Base-by-base conservation (phyloP, 495 filamentous ascomycete species). In the Aspergillus affinis region DNA sequence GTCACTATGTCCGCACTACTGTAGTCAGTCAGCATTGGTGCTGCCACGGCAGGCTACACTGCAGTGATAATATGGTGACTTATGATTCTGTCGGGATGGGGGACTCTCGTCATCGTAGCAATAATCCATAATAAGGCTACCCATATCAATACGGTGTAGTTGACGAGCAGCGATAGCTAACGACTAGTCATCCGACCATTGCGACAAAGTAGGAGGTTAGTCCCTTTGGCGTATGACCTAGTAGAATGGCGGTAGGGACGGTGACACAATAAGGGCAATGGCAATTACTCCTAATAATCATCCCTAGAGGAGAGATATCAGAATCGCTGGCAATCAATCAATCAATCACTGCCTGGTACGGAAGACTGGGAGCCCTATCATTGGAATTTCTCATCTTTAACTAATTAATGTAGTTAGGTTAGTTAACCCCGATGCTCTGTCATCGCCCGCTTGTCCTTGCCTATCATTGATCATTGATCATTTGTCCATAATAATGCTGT, bases 21-120 rank as follows among this genome's bases (percentile, higher is more conserved):
- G 54, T 48, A 54, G 54, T 54, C 48, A 54, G 54, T 57, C 55
- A 54, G 50, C 60, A 48, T 51, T 57, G 48, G 41, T 54, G 52
- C 36, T 54, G 21, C 36, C 52, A 46, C 18, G 15, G 32, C 32
- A 45, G 52, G 41, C 52, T 54, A 27, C 52, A 54, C 18, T 3
- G 30, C 6, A 45, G 23, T 26, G 19, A 48, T 48, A 57, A 20
- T 19, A 29, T 19, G 45, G 3, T 4, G 0, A 20, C 13, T 19
- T 19, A 44, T 36, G 9, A 32, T 17, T n/a, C n/a, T n/a, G n/a
- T n/a, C n/a, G n/a, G n/a, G n/a, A n/a, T n/a, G n/a, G n/a, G n/a
- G n/a, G n/a, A n/a, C n/a, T n/a, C n/a, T n/a, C 19, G n/a, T 44
- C n/a, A 32, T 32, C 30, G 30, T 32, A 32, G 30, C 7, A 41